Evolutionary conservation across 2,329 filamentous ascomycete genomes (phyloP).

Genomic region (Ceratocystiopsis minuta): DNA sequence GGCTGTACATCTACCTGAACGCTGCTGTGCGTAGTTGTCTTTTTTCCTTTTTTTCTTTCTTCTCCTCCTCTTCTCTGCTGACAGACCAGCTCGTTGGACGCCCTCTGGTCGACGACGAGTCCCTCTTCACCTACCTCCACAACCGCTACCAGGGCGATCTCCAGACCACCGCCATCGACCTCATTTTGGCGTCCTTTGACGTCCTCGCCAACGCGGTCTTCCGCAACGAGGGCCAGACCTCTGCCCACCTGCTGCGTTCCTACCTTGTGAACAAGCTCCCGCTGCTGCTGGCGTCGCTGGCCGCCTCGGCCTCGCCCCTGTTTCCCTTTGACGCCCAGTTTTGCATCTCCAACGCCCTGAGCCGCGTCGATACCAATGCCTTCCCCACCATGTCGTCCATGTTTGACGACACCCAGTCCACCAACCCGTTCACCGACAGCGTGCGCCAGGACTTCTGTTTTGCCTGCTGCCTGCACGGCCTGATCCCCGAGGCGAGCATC

Average conservation of each 20-base stretch:
- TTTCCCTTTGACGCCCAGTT: constrained; percentile 58
- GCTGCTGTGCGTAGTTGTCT: constrained; percentile 40
- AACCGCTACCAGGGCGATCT: constrained; percentile 66
- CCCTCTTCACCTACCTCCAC: constrained; percentile 62
- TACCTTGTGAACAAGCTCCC: constrained; percentile 60
- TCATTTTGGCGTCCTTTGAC: constrained; percentile 80
- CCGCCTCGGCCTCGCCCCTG: constrained; percentile 43
- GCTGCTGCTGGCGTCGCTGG: constrained; percentile 32
- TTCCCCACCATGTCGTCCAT: constrained; percentile 44
- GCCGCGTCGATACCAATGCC: constrained; percentile 64
- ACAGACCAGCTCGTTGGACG: constrained; percentile 54
- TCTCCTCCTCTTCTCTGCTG: background rate
- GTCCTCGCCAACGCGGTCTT: constrained; percentile 75
- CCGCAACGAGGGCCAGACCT: constrained; percentile 33
- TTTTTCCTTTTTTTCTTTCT: constrained; percentile 1
- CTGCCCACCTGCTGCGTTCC: constrained; percentile 61
- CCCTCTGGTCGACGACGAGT: constrained; percentile 65
- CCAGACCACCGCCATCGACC: constrained; percentile 58
- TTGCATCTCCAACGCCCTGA: constrained; percentile 51
- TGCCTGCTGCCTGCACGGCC: constrained; percentile 68
- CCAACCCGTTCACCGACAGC: constrained; percentile 38
- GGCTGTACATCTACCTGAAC: constrained; percentile 72
- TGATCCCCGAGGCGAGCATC: constrained; percentile 65
- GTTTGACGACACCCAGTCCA: constrained; percentile 40
- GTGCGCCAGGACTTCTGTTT: constrained; percentile 64